Base-by-base conservation (phyloP, 2,329 filamentous ascomycete species). In the Tricladium varicosporioides region DNA sequence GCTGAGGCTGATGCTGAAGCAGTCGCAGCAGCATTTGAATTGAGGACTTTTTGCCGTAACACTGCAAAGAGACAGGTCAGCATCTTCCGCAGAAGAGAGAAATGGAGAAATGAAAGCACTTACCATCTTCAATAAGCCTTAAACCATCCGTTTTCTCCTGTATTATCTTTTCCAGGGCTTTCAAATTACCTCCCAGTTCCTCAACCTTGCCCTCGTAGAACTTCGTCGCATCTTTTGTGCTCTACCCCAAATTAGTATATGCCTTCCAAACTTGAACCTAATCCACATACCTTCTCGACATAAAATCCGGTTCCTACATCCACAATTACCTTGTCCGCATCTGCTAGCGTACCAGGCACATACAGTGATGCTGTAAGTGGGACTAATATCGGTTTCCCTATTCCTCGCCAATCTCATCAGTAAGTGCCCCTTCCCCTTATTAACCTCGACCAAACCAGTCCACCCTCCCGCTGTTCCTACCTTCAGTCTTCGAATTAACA, bases 291-390 rank as follows among this genome's bases (percentile, higher is more conserved):
- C 84, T 99, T 99, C 75, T 97, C 92, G 53, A 97, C 87, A 69
- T 92, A 92, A 72, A 95, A 97, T 0, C 93, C 93, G 0, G 93
- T 97, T 16, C 93, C 93, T 16, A 97, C 85, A 72, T 97, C 93
- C 43, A 97, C 91, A 57, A 97, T 80, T 5, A 96, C 91, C 60
- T 85, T 86, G 56, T 90, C 83, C 1, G 87, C 81, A 72, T 87
- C 84, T 47, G 88, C 81, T 43, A 97, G 79, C 42, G 82, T 86
- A 32, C 93, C 95, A 22, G 89, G 88, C 14, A 99, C 93, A 74
- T 99, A 99, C 31, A 99, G 82, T 0, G 92, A 97, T 67, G 90
- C 94, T 11, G 94, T 99, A 60, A 99, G 76, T 0, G 95, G 94
- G n/a, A 99, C 91, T 16, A 99, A 83, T 48, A 97, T 88, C 7